Percentiles rank a stretch among this genome's conserved stretches.
phyloP scores from a whole-genome alignment of 305 asterid genomes.

The Fraxinus paxiana region DNA sequence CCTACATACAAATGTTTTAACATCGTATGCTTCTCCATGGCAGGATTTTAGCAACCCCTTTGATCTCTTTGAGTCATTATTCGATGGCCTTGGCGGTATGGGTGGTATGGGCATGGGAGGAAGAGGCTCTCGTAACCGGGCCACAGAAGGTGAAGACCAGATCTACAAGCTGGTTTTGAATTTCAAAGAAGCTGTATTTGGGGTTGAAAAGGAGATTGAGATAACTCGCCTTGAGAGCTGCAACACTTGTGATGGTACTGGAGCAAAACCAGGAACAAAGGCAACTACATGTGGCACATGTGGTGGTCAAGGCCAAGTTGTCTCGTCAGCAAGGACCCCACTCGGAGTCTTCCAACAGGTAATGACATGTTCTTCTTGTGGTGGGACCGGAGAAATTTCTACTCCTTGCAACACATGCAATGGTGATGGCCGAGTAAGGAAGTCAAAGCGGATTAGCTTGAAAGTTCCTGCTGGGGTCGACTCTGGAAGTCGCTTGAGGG shows the following conservation, averaged over 20 bases:
- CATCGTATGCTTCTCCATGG: constrained; percentile 14
- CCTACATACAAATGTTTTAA: constrained; percentile 12
- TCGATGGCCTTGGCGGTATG: constrained; percentile 86
- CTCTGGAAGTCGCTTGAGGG: constrained; percentile 79
- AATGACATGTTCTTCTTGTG: constrained; percentile 76
- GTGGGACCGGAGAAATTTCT: constrained; percentile 71
- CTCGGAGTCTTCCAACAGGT: constrained; percentile 94
- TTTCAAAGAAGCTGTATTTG: constrained; percentile 89
- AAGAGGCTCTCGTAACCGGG: constrained; percentile 62
- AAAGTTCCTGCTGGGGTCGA: constrained; percentile 93
- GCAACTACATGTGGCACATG: constrained; percentile 68
- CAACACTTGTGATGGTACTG: constrained; percentile 80
- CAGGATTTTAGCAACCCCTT: constrained; percentile 97
- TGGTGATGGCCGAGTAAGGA: constrained; percentile 82
- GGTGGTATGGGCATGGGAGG: constrained; percentile 87
- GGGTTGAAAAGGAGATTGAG: constrained; percentile 92
- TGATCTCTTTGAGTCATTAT: constrained; percentile 79
- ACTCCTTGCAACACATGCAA: constrained; percentile 79
- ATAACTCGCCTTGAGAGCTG: constrained; percentile 81
- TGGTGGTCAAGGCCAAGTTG: constrained; percentile 94
- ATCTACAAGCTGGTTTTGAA: constrained; percentile 63
- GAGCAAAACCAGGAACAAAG: constrained; percentile 81
- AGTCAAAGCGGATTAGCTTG: constrained; percentile 84
- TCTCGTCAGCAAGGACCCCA: constrained; percentile 79
- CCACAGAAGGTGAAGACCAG: constrained; percentile 94